Conservation (phyloP, 1,139 yeast species). For the Hansenula anomala region DNA sequence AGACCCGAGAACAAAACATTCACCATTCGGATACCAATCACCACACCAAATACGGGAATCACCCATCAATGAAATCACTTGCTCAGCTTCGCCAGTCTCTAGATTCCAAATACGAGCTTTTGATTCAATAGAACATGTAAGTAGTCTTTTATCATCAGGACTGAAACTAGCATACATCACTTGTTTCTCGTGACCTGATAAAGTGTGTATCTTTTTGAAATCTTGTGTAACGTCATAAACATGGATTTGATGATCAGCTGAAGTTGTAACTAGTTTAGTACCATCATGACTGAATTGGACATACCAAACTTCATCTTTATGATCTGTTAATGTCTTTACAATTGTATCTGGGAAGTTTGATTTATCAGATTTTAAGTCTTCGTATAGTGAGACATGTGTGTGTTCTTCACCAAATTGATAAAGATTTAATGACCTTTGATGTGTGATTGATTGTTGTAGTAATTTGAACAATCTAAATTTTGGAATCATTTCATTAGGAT, state of each 20-base stretch:
- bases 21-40: constrained; percentile 65
- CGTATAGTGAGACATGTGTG: constrained; percentile 18
- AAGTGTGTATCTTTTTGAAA: constrained; percentile 38
- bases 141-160: constrained; percentile 52
- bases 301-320: constrained; percentile 81
- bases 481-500: constrained; percentile 50
- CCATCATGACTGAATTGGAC: constrained; percentile 78
- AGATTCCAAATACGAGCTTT: constrained; percentile 63
- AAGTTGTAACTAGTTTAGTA: constrained; percentile 66
- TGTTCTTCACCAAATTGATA: constrained; percentile 27
- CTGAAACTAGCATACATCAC: constrained; percentile 72
- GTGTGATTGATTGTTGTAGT: constrained; percentile 45
- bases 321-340: constrained; percentile 41
- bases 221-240: constrained; percentile 61
- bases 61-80: constrained; percentile 12
- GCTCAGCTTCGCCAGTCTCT: constrained; percentile 25
- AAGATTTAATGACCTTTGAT: constrained; percentile 40
- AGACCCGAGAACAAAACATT: constrained; percentile 66
- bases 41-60: constrained; percentile 53
- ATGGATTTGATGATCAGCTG: constrained; percentile 60
- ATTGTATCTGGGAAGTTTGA: constrained; percentile 45
- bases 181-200: constrained; percentile 50
- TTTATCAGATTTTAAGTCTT: constrained; percentile 24
- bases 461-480: constrained; percentile 44
- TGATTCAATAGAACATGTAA: constrained; percentile 65